Evolutionary conservation across 768 basidiomycete species (phyloP), one percentile per base, ranked within the genome.

Genomic region (Pleurotus citrinopileatus): DNA sequence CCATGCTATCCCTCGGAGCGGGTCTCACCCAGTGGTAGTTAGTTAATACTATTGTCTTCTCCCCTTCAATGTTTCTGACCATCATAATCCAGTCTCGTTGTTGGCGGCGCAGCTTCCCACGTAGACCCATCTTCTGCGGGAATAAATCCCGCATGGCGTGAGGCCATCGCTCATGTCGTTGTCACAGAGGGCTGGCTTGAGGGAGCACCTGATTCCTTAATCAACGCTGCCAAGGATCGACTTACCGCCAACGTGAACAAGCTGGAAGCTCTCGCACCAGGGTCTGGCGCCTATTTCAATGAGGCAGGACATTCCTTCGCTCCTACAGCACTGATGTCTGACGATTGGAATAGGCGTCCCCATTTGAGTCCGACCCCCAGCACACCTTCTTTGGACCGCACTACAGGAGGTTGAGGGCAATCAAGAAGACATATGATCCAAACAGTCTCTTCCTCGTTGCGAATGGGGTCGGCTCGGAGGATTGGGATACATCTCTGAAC

Each of bases 101-200:
- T 65, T 4, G 80, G 80, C 2, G 79, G 81, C 2, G 72, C 65
- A 10, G 79, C 79, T 9, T 65, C 69, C 3, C 60, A 61, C 19
- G 59, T 63, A 28, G 62, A 70, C 17, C 70, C 77, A 0, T 64
- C 70, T 38, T 69, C 75, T 1, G 66, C 66, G 8, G 79, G 74
- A 13, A 56, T 79, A 17, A 72, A 79, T 59, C 80, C 78, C 10
- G 74, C 72, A 0, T 82, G 80, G 77, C 68, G 80, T 13, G 65
- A 70, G 12, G 70, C 77, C 1, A 38, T 79, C 7, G 61, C 67
- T 4, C 61, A 76, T 25, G 58, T 67, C 3, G 43, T 60, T 6
- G 62, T 50, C 3, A 22, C 10, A 57, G 70, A 50, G 9, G 12
- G 4, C 15, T 73, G 70, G 71, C 36, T 54, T 12, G 68, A 71